Evolutionary conservation across 2,329 filamentous ascomycete genomes (phyloP), one percentile per base, ranked within the genome.

Genomic region (Zymoseptoria ardabiliae): DNA sequence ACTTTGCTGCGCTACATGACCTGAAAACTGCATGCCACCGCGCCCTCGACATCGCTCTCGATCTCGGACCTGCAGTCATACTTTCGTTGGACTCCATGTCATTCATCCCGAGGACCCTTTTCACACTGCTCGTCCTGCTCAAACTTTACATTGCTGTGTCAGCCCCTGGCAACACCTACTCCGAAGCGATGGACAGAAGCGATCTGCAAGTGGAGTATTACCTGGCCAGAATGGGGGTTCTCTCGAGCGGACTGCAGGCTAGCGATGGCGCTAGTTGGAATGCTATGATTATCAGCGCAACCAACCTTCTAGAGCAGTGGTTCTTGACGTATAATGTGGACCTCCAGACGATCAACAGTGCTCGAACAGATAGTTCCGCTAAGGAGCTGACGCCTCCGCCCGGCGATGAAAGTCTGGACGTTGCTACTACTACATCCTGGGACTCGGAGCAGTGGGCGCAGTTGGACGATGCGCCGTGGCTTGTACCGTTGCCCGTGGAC

Each of bases 71-170:
- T 3, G 20, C 50, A 1, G 57, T 20, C 3, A 35, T 61, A 11
- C 54, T 59, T n/a, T 51, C 41, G 19, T 51, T 53, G 10, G 54
- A 57, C n/a, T 56, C 56, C 3, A 28, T 65, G 1, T 57, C 61
- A 4, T 65, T 62, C 56, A 59, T 55, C 4, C 64, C 64, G 1
- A 25, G 64, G 5, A 58, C 63, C 13, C 58, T 62, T 7, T 63
- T 61, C 53, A 56, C 61, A 5, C 53, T 63, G 3, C 55, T 60
- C 50, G 55, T 60, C 3, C 49, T 66, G 2, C 20, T 61, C 10
- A 66, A 63, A 30, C 50, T 65, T n/a, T 61, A 64, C 45, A 61
- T 65, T 13, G 58, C 63, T 5, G 58, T 65, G 4, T 61, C 59
- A n/a, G 58, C 57, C 2, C 58, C 56, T 0, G 59, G 63, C n/a